A percentile compares a stretch with the other conserved stretches of the same genome.
Evolutionary conservation across 768 basidiomycete genomes (phyloP).

Genomic region (Flagelloscypha sp.): DNA sequence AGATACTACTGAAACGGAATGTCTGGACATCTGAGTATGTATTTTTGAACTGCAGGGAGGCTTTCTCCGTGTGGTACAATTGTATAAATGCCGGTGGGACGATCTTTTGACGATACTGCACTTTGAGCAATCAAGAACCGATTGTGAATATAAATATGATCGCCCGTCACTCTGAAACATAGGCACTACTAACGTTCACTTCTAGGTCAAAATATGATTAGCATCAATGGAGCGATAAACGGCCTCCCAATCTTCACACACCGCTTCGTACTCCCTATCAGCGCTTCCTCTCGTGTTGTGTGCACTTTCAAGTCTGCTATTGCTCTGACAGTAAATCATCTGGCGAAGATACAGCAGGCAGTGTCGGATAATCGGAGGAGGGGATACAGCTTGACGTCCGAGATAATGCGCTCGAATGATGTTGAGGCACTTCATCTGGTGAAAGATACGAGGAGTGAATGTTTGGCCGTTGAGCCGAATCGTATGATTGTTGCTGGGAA

Average conservation of each 20-base stretch:
- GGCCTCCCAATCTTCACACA: conserved; percentile 26
- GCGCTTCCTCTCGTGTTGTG: conserved; percentile 6
- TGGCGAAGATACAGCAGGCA: conserved; percentile 18
- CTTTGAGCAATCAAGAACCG: no score
- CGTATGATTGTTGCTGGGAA: conserved; percentile 17
- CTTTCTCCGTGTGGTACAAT: no score
- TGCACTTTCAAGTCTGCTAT: conserved; percentile 11
- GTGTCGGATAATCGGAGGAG: conserved; percentile 11
- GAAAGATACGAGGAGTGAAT: conserved; percentile 27
- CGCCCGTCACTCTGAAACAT: no score
- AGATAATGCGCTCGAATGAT: conserved; percentile 13
- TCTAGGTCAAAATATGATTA: no score
- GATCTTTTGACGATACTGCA: no score
- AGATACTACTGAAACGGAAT: no score
- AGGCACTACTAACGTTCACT: no score
- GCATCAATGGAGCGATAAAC: conserved; percentile 20
- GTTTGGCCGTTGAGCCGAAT: conserved; percentile 15
- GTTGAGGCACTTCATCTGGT: conserved; percentile 29
- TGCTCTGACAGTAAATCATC: conserved; percentile 14
- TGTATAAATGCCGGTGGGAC: no score
- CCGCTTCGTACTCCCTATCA: conserved; percentile 8
- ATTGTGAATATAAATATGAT: no score
- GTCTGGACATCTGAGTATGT: no score
- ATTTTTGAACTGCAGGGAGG: no score
- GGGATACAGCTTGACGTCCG: conserved; percentile 12